phyloP scores from a whole-genome alignment of 139 green algal genomes.

The Chlorella vulgaris region DNA sequence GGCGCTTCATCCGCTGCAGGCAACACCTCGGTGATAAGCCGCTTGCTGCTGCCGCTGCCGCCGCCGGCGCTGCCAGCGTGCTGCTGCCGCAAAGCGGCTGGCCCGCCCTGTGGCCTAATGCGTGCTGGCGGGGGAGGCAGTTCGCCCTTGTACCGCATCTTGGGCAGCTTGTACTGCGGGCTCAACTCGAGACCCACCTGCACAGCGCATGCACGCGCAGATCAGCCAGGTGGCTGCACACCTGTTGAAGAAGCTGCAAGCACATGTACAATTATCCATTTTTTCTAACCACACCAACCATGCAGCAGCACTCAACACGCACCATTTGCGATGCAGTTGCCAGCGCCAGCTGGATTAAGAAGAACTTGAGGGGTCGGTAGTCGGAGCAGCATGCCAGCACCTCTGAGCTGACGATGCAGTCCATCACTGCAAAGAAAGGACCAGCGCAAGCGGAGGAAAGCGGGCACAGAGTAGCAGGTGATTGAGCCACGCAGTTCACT shows the following conservation, averaged over 20 bases:
- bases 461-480: too few relatives aligned
- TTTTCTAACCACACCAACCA: too few relatives aligned
- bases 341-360: conserved; percentile 70
- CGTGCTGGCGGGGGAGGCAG: conserved; percentile 38
- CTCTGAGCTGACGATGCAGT: conserved; percentile 73
- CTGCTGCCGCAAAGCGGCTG: background rate
- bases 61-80: background rate
- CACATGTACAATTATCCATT: background rate
- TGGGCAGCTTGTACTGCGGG: conserved; percentile 78
- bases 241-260: background rate
- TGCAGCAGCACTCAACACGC: background rate
- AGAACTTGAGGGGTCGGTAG: conserved; percentile 62
- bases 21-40: background rate
- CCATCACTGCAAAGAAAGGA: conserved; percentile 48
- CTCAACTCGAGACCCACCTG: conserved; percentile 69
- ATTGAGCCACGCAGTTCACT: too few relatives aligned
- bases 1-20: background rate
- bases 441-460: too few relatives aligned
- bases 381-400: conserved; percentile 52
- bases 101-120: conserved; percentile 23
- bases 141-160: conserved; percentile 82
- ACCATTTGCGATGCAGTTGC: conserved; percentile 35
- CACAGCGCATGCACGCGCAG: background rate
- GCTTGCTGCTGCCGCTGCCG: background rate
- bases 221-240: background rate